These are phyloP conservation scores for Coleophoma cylindrospora DNA, from an alignment of 2,329 filamentous ascomycete genomes.

Conservation along the genomic window DNA sequence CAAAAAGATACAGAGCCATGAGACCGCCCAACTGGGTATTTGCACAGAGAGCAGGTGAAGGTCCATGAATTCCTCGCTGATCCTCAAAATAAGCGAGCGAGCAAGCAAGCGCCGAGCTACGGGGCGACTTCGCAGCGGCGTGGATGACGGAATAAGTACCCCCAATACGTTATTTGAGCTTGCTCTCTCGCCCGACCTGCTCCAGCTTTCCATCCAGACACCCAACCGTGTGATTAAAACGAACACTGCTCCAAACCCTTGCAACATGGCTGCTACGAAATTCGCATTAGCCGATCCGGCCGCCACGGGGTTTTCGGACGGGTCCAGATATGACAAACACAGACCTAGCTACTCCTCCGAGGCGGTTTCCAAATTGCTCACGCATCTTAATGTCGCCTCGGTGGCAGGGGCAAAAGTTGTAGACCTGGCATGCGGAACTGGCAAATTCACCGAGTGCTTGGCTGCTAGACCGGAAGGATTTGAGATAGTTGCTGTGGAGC, in stretches of 20 bases:
- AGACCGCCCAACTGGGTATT: too few relatives aligned
- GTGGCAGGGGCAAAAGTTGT: constrained; percentile 44
- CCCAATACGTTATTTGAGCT: too few relatives aligned
- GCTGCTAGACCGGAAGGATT: constrained; percentile 53
- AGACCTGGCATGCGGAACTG: constrained; percentile 65
- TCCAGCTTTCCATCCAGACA: too few relatives aligned
- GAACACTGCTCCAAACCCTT: background rate
- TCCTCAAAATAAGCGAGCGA: too few relatives aligned
- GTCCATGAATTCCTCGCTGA: too few relatives aligned
- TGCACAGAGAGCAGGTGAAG: too few relatives aligned
- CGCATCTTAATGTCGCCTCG: constrained; percentile 44
- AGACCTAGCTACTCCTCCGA: constrained; percentile 61
- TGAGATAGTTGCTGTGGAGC: constrained; percentile 57
- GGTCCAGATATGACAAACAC: constrained; percentile 59
- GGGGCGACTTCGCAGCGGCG: too few relatives aligned
- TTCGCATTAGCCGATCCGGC: constrained; percentile 17
- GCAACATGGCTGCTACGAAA: constrained; percentile 1
- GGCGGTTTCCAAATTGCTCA: constrained; percentile 54
- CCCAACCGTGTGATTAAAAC: too few relatives aligned
- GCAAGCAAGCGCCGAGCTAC: too few relatives aligned
- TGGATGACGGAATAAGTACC: too few relatives aligned
- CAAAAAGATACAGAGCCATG: too few relatives aligned
- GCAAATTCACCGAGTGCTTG: constrained; percentile 64
- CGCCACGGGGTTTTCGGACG: constrained; percentile 55
- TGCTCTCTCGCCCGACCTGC: too few relatives aligned